Conservation (phyloP, 495 filamentous ascomycete species). For the Xylaria acuta region DNA sequence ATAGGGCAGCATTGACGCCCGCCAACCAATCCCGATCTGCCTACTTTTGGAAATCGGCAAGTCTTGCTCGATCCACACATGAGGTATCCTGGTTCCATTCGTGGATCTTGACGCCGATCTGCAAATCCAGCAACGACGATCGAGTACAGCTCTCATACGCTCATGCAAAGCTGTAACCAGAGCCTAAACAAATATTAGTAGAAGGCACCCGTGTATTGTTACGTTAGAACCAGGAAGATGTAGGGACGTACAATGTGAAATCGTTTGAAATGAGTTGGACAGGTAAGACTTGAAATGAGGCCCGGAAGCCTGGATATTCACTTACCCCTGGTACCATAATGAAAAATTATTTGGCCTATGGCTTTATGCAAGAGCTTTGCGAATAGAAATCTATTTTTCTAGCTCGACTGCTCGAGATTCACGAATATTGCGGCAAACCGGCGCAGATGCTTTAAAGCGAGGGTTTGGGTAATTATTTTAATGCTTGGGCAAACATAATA, state of each 20-base stretch:
- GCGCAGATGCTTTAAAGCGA: not conserved
- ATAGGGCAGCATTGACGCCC: not conserved
- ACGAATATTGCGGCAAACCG: not conserved
- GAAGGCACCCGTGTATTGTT: not conserved
- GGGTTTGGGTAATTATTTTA: not conserved
- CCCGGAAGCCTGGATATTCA: not conserved
- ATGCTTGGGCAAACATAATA: not conserved
- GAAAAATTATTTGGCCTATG: not conserved
- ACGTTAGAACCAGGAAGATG: not conserved
- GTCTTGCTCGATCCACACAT: conserved; percentile 3
- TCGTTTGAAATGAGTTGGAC: not conserved
- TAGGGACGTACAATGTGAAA: not conserved
- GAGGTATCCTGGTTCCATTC: not conserved
- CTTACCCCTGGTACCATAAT: not conserved
- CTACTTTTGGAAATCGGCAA: conserved; percentile 1
- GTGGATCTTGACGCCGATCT: conserved; percentile 5
- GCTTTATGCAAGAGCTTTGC: not conserved
- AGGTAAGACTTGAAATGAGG: not conserved
- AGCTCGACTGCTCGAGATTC: not conserved
- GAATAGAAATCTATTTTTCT: not conserved
- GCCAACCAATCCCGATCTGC: not conserved
- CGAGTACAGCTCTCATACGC: not conserved
- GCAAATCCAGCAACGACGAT: conserved; percentile 1
- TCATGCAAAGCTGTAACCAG: not conserved
- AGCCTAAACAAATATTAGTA: not conserved